Percentiles rank a stretch among this genome's conserved stretches.
These are phyloP conservation scores for Clavispora asparagi DNA, from an alignment of 805 yeast genomes.

Conservation along the genomic window DNA sequence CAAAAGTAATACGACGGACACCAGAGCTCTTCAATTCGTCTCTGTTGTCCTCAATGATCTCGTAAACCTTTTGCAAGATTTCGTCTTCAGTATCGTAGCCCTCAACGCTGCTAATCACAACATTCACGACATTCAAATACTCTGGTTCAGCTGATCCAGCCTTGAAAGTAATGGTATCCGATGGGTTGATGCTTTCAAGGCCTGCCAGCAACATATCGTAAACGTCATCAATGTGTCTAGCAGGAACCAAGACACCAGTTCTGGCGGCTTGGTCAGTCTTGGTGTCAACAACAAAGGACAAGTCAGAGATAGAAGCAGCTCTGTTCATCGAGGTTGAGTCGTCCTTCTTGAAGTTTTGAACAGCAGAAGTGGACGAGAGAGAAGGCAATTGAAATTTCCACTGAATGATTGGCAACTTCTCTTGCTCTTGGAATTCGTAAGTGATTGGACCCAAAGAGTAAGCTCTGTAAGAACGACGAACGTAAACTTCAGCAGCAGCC, in stretches of 20 bases:
- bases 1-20: constrained; percentile 90
- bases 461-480: constrained; percentile 95
- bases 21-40: constrained; percentile 67
- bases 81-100: constrained; percentile 71
- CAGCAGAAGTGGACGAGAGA: constrained; percentile 67
- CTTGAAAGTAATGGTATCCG: constrained; percentile 32
- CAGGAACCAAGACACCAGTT: constrained; percentile 80
- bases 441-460: constrained; percentile 77
- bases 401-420: constrained; percentile 60
- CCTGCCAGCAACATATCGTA: constrained; percentile 79
- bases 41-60: constrained; percentile 60
- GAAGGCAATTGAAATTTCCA: constrained; percentile 88
- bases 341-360: constrained; percentile 46
- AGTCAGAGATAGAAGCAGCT: constrained; percentile 89
- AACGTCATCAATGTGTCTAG: constrained; percentile 79
- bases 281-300: constrained; percentile 75
- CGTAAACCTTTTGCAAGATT: constrained; percentile 56
- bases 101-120: constrained; percentile 68
- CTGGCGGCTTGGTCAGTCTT: constrained; percentile 66
- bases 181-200: constrained; percentile 61
- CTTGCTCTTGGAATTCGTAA: constrained; percentile 49
- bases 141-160: constrained; percentile 31
- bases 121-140: constrained; percentile 76
- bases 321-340: constrained; percentile 51
- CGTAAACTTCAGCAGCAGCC: constrained; percentile 96